Conservation (phyloP, 1,284 basidiomycete species). For the Rhodotorula sp. region DNA sequence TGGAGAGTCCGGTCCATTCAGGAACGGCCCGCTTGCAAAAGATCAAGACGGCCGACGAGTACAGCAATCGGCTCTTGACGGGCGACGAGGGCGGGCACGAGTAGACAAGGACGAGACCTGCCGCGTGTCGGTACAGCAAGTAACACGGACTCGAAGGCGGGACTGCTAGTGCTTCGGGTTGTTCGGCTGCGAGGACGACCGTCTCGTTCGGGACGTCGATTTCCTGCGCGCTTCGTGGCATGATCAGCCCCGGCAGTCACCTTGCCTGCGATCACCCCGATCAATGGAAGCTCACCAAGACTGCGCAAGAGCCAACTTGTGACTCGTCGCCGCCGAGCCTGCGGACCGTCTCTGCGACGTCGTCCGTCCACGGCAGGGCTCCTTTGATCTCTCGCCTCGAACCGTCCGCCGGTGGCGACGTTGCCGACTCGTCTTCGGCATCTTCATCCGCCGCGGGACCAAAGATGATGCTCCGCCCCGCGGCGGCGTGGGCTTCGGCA, state of each 20-base stretch:
- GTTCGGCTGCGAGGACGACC: conserved; percentile 21
- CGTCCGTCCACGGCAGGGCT: conserved; percentile 26
- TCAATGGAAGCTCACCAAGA: background rate
- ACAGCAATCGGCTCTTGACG: conserved; percentile 80
- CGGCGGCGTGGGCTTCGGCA: background rate
- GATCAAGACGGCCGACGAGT: conserved; percentile 66
- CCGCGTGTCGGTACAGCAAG: conserved; percentile 26
- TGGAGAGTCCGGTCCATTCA: conserved; percentile 55
- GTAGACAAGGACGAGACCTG: conserved; percentile 69
- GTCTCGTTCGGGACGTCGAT: conserved; percentile 26
- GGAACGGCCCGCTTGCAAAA: conserved; percentile 58
- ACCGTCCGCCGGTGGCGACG: background rate
- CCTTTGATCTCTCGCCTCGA: conserved; percentile 1
- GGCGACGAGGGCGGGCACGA: conserved; percentile 76
- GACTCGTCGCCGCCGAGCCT: background rate
- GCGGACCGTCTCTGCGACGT: conserved; percentile 19
- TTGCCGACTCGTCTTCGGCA: background rate
- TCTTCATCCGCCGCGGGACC: background rate
- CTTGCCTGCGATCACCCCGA: background rate
- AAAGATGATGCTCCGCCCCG: conserved; percentile 21
- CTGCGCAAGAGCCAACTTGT: background rate
- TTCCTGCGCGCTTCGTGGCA: conserved; percentile 11
- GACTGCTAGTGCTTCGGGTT: conserved; percentile 21
- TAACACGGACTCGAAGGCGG: conserved; percentile 23
- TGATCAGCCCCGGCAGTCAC: background rate